Base-by-base conservation (phyloP, 208 protist genomes). In the Crithidia sp. region DNA sequence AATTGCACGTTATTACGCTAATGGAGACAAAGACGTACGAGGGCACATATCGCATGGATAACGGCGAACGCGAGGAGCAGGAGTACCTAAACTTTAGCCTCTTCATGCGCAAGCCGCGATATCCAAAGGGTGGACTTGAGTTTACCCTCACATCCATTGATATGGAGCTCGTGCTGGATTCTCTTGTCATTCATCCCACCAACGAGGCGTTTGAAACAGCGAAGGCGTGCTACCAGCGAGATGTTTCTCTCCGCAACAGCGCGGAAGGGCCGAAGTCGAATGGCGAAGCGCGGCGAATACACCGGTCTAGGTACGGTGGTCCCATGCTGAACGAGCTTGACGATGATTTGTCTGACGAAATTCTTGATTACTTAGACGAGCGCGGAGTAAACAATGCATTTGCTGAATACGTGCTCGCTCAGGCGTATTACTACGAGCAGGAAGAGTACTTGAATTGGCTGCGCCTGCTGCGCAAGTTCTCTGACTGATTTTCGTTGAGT, bases 71-170 rank as follows among this genome's bases (percentile, higher is more conserved):
- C 19, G 86, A 92, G 9, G 89, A 95, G 75, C 82, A 94, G 61
- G 92, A 95, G 67, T 94, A 96, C 66, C 57, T 95, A 4, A 93
- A 93, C 71, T 96, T 96, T 77, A 79, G 69, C 3, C 49, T 94
- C 2, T 96, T 96, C 67, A 66, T 95, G 59, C 63, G 76, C 44
- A 96, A 96, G 58, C 65, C 81, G 47, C 66, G 84, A 10, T 85
- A 79, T 76, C 78, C 78, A 0, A 65, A 78, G 39, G 84, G 82
- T 47, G 87, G 83, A 14, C 76, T 96, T 10, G 89, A 96, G 64
- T 90, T 96, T 65, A 84, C 81, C 4, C 81, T 96, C 39, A 96
- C 92, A 12, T 94, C 92, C 2, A 96, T 96, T 50, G 92, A 96
- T 67, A 84, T 91, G 84, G 89, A 96, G 58, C 76, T 96, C n/a